Conservation (phyloP, 73 alveolate species). For the Paramecium biaurelia region DNA sequence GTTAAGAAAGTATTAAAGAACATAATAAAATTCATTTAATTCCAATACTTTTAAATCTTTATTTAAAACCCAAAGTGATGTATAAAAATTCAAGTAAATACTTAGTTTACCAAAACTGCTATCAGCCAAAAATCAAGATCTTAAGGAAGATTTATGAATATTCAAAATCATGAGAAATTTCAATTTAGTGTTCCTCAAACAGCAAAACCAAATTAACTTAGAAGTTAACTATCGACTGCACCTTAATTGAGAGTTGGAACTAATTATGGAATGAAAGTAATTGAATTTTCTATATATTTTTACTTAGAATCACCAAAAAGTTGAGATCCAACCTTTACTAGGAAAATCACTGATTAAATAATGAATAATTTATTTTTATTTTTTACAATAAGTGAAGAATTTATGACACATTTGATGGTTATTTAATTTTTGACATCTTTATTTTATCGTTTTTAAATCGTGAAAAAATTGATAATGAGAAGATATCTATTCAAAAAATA, state of each 20-base stretch:
- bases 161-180: neutral
- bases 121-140: conserved; percentile 3
- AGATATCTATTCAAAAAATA: neutral
- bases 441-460: no score
- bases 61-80: conserved; percentile 28
- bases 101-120: conserved; percentile 21
- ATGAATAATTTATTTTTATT: neutral
- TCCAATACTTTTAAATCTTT: neutral
- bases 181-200: conserved; percentile 19
- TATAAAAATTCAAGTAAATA: neutral
- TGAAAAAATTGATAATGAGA: neutral
- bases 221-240: neutral
- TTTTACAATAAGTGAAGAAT: neutral
- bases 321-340: neutral
- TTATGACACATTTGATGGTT: neutral
- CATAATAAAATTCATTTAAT: neutral
- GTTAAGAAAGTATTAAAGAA: neutral
- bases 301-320: neutral
- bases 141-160: neutral
- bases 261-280: conserved; percentile 27
- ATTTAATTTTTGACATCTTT: neutral
- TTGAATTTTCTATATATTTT: neutral
- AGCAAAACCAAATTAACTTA: neutral
- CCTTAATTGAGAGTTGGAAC: neutral
- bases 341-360: conserved; percentile 42